These are phyloP conservation scores for Protostelium mycophagum DNA, from an alignment of 78 protist genomes.

Conservation along the genomic window DNA sequence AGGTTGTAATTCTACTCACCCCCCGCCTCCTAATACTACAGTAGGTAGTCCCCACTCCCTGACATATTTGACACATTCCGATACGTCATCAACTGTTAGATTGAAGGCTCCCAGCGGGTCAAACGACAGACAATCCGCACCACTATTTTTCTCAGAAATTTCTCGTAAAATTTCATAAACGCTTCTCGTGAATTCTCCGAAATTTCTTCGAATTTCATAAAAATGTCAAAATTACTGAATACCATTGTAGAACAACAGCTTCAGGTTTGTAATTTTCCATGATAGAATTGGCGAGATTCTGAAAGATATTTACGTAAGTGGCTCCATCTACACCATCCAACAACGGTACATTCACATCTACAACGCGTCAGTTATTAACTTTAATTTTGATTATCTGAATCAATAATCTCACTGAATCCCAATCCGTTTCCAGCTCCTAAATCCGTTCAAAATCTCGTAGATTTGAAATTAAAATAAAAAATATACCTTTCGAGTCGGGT, in stretches of 20 bases:
- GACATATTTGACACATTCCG: slow-evolving; percentile 80
- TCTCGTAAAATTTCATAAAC: too few relatives aligned
- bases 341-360: slow-evolving; percentile 96
- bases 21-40: slow-evolving; percentile 99
- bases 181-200: too few relatives aligned
- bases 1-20: slow-evolving; percentile 20
- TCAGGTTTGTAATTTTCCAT: slow-evolving; percentile 86
- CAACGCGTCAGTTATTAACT: too few relatives aligned
- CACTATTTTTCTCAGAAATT: too few relatives aligned
- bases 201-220: too few relatives aligned
- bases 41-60: slow-evolving; percentile 80
- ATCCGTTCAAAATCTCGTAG: too few relatives aligned
- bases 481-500: not conserved
- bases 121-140: slow-evolving; percentile 96
- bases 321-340: slow-evolving; percentile 95
- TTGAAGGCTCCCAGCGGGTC: slow-evolving; percentile 98
- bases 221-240: too few relatives aligned
- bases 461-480: too few relatives aligned
- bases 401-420: too few relatives aligned
- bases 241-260: slow-evolving; percentile 91
- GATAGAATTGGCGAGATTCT: slow-evolving; percentile 22
- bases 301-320: slow-evolving; percentile 37
- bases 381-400: too few relatives aligned
- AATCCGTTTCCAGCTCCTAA: too few relatives aligned
- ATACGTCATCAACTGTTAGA: slow-evolving; percentile 84